phyloP scores from a whole-genome alignment of 1,139 yeast genomes.

The Candida mesenterica region DNA sequence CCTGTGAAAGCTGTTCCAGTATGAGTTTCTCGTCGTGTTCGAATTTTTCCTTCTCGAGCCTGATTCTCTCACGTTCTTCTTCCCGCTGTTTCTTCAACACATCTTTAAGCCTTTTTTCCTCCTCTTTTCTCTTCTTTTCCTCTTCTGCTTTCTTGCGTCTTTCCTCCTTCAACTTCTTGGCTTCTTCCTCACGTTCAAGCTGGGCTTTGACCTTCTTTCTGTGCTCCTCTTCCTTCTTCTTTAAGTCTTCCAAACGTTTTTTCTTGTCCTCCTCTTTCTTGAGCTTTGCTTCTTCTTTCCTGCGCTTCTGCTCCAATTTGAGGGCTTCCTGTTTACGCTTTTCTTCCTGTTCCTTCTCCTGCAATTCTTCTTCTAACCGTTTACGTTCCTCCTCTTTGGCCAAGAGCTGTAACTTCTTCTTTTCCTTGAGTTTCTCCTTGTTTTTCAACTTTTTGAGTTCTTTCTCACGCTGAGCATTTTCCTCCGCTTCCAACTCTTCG shows the following conservation, averaged over 20 bases:
- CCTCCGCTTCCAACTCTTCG: slow-evolving; percentile 80
- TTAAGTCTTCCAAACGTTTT: slow-evolving; percentile 39
- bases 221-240: slow-evolving; percentile 48
- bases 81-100: slow-evolving; percentile 39
- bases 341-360: slow-evolving; percentile 35
- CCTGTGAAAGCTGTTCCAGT: too few species aligned
- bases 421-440: slow-evolving; percentile 76
- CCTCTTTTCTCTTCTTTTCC: slow-evolving; percentile 41
- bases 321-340: slow-evolving; percentile 35
- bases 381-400: slow-evolving; percentile 76
- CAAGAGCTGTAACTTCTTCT: slow-evolving; percentile 64
- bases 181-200: slow-evolving; percentile 49
- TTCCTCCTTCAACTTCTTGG: slow-evolving; percentile 37
- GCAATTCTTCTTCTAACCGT: slow-evolving; percentile 55
- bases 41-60: slow-evolving; percentile 22
- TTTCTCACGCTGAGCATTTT: slow-evolving; percentile 62
- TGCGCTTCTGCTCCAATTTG: slow-evolving; percentile 43
- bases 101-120: slow-evolving; percentile 45
- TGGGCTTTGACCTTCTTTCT: slow-evolving; percentile 46
- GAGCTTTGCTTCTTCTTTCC: slow-evolving; percentile 48
- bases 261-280: slow-evolving; percentile 56
- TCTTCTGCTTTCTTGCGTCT: slow-evolving; percentile 48
- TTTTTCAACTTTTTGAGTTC: slow-evolving; percentile 71
- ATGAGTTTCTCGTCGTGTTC: too few species aligned
- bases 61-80: slow-evolving; percentile 26